Evolutionary conservation across 2,329 filamentous ascomycete genomes (phyloP), one percentile per base, ranked within the genome.

Genomic region (Diaporthe australafricana): DNA sequence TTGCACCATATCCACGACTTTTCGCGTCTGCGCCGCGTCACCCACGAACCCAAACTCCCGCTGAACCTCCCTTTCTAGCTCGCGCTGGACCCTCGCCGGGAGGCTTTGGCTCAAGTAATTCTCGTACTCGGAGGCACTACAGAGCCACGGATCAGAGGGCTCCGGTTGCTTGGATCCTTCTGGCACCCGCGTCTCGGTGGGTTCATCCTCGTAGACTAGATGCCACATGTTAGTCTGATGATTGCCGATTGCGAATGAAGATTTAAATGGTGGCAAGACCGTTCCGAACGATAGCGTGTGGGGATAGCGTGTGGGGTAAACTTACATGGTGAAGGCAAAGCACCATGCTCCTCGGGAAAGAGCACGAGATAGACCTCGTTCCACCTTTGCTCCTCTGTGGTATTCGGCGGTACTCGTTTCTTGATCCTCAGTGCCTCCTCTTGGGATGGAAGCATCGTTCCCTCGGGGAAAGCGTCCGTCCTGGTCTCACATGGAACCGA

Each of bases 301-400:
- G 3, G 25, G 7, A 25, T 16, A 8, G 22, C 25, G 2, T 6
- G 3, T 35, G 2, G 7, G n/a, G 2, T 4, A n/a, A 47, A 55
- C 72, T 72, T 68, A 74, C 72, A 74, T 56, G 73, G 71, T 25
- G 73, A 68, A 22, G 73, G 73, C 32, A 74, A 30, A 16, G 63
- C 56, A 30, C 60, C 62, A 22, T 56, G 27, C 38, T 65, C 62
- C 8, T 42, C 67, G 11, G 73, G 73, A 50, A 74, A 74, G 3
- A 74, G 45, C n/a, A 71, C 52, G 17, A 72, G 56, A 35, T 74
- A 74, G 5, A 74, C 68, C 42, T 74, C 73, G 22, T 57, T 66
- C 73, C 73, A 74, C 47, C 73, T 50, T 22, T 73, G 71, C 68
- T 74, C 73, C 50, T 74, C 73, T 6, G 71, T 73, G 16, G 73